Evolutionary conservation across 208 protist species (phyloP).

Genomic region (Jaenimonas drosophilae): DNA sequence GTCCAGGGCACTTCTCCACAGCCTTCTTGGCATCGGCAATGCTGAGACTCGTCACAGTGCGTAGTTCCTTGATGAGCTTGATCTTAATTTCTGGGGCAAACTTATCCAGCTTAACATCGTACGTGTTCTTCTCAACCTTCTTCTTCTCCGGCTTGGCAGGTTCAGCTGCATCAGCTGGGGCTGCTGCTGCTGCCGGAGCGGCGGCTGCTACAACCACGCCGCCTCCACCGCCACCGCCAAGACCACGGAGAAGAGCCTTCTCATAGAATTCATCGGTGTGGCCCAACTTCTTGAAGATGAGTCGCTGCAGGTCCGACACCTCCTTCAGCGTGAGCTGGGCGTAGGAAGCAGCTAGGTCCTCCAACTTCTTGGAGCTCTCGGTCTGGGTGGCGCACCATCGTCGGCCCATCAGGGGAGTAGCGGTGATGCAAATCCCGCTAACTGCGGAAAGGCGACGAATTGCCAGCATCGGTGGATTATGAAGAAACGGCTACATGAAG

Average conservation of each 20-base stretch:
- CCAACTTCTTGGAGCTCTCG: slow-evolving; percentile 25
- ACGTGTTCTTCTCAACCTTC: slow-evolving; percentile 84
- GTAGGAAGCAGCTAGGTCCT: slow-evolving; percentile 66
- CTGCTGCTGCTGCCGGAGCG: slow-evolving; percentile 14
- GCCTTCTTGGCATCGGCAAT: slow-evolving; percentile 85
- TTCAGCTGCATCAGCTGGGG: slow-evolving; percentile 25
- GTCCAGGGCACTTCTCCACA: slow-evolving; percentile 83
- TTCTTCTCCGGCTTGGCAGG: slow-evolving; percentile 77
- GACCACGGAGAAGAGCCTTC: slow-evolving; percentile 75
- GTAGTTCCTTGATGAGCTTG: slow-evolving; percentile 89
- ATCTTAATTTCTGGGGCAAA: slow-evolving; percentile 82
- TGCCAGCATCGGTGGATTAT: no score
- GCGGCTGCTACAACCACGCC: slow-evolving; percentile 19
- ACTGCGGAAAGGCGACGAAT: slow-evolving; percentile 8
- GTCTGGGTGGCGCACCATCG: no score
- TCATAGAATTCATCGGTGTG: slow-evolving; percentile 89
- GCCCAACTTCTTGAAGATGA: slow-evolving; percentile 87
- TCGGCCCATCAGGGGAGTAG: slow-evolving; percentile 20
- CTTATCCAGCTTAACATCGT: slow-evolving; percentile 84
- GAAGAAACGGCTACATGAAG: no score
- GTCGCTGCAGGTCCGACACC: slow-evolving; percentile 75
- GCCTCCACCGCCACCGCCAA: slow-evolving; percentile 71
- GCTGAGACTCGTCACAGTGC: slow-evolving; percentile 72
- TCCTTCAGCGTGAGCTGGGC: slow-evolving; percentile 83
- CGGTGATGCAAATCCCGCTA: slow-evolving; percentile 8